These are phyloP conservation scores for Podospora comata DNA, from an alignment of 495 filamentous ascomycete genomes.

Conservation along the genomic window DNA sequence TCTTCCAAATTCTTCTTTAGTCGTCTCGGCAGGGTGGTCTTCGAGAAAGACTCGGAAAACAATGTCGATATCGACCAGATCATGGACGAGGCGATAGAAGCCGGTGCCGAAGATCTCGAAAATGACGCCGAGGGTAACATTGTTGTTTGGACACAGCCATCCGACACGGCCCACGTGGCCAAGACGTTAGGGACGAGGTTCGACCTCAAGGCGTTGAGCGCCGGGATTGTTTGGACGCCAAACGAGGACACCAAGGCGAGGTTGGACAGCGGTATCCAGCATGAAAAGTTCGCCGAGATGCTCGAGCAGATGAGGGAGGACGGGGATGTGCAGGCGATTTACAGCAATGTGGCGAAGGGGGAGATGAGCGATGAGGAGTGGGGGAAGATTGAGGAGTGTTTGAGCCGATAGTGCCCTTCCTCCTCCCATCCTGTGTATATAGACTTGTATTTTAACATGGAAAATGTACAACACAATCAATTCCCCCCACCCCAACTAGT, in stretches of 20 bases:
- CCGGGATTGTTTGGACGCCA: constrained; percentile 81
- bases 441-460: background rate
- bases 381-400: constrained; percentile 35
- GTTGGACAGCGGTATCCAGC: constrained; percentile 48
- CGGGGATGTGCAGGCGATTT: constrained; percentile 65
- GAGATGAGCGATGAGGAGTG: constrained; percentile 45
- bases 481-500: background rate
- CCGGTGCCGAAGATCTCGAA: constrained; percentile 77
- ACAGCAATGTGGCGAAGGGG: constrained; percentile 56
- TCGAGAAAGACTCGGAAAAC: constrained; percentile 53
- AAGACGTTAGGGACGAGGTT: constrained; percentile 57
- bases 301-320: constrained; percentile 55
- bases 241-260: constrained; percentile 72
- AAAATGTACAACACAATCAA: background rate
- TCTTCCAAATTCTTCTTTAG: constrained; percentile 82
- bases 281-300: constrained; percentile 52
- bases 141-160: constrained; percentile 71
- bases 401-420: background rate
- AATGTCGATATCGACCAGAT: constrained; percentile 65
- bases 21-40: constrained; percentile 66
- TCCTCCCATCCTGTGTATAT: background rate
- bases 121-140: constrained; percentile 66
- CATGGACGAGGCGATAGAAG: constrained; percentile 81
- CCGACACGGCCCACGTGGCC: constrained; percentile 61
- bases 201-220: constrained; percentile 61